Evolutionary conservation across 768 basidiomycete species (phyloP).

Genomic region (Collybia nuda): DNA sequence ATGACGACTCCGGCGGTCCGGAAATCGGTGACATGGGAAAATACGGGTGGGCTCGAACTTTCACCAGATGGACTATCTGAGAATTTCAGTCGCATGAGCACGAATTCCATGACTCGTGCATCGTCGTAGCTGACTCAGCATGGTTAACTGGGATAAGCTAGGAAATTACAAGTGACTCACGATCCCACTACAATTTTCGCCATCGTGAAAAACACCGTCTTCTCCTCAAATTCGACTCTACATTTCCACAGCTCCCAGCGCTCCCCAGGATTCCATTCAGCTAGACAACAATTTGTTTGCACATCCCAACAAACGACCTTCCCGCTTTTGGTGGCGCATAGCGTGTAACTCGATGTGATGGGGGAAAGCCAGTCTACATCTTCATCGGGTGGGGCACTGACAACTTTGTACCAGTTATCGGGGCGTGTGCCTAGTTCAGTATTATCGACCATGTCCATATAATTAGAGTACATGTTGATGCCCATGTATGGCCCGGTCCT

Average conservation of each 20-base stretch:
- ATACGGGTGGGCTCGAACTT: constrained; percentile 42
- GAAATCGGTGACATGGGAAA: constrained; percentile 62
- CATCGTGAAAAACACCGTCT: constrained; percentile 76
- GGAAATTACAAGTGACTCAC: constrained; percentile 31
- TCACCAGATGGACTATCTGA: constrained; percentile 46
- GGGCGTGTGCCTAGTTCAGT: constrained; percentile 5
- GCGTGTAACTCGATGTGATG: constrained; percentile 71
- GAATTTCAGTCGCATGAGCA: constrained; percentile 68
- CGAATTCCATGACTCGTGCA: constrained; percentile 66
- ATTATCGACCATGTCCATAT: constrained; percentile 31
- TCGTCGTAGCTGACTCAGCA: constrained; percentile 47
- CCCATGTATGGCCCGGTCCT: constrained; percentile 25
- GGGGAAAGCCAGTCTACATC: constrained; percentile 79
- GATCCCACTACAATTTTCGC: constrained; percentile 55
- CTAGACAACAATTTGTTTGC: constrained; percentile 55
- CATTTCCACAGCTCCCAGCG: constrained; percentile 80
- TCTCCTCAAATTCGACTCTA: constrained; percentile 70
- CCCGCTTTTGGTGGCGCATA: constrained; percentile 77
- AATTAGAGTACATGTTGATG: constrained; percentile 33
- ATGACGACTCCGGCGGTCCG: constrained; percentile 68
- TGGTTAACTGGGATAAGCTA: not conserved
- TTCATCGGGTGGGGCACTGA: constrained; percentile 63
- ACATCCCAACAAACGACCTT: constrained; percentile 81
- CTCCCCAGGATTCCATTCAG: constrained; percentile 66
- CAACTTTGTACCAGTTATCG: constrained; percentile 64